Percentiles rank a stretch among this genome's conserved stretches.
phyloP scores from a whole-genome alignment of 1,284 basidiomycete genomes.

The Sanguinoderma infundibulare region DNA sequence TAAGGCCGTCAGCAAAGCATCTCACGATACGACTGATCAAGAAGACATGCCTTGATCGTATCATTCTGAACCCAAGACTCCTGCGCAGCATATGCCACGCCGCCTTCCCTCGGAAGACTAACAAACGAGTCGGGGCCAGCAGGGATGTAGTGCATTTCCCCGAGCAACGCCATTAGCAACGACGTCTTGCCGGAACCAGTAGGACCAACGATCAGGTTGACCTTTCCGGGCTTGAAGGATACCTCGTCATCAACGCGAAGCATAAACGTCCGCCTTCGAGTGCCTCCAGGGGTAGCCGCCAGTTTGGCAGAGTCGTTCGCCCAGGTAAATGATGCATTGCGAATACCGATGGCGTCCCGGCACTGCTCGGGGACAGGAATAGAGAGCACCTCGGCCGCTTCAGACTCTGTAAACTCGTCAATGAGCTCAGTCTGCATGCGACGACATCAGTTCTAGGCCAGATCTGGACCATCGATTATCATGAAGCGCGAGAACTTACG shows the following conservation, averaged over 20 bases:
- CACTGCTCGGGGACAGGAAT: constrained; percentile 16
- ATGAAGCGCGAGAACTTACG: constrained; percentile 31
- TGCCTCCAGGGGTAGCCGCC: constrained; percentile 30
- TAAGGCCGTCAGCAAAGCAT: no score
- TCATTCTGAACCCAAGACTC: constrained; percentile 77
- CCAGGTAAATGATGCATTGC: constrained; percentile 50
- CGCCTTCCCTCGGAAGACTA: constrained; percentile 67
- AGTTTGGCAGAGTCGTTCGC: constrained; percentile 31
- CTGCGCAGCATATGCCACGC: constrained; percentile 78
- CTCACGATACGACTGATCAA: background rate
- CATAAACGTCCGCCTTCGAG: constrained; percentile 44
- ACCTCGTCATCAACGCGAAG: constrained; percentile 57
- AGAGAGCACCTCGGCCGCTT: background rate
- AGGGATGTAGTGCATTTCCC: constrained; percentile 67
- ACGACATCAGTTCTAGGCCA: no score
- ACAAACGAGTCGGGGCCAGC: constrained; percentile 60
- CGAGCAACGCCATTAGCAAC: constrained; percentile 60
- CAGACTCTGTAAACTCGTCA: constrained; percentile 45
- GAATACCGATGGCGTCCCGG: constrained; percentile 42
- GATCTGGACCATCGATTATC: background rate
- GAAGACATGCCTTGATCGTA: constrained; percentile 43
- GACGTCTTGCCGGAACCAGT: constrained; percentile 59
- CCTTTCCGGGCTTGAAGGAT: constrained; percentile 56
- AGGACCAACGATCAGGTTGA: constrained; percentile 71
- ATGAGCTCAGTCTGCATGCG: constrained; percentile 49